phyloP scores from a whole-genome alignment of 345 rosid genomes.

The Aethionema arabicum region DNA sequence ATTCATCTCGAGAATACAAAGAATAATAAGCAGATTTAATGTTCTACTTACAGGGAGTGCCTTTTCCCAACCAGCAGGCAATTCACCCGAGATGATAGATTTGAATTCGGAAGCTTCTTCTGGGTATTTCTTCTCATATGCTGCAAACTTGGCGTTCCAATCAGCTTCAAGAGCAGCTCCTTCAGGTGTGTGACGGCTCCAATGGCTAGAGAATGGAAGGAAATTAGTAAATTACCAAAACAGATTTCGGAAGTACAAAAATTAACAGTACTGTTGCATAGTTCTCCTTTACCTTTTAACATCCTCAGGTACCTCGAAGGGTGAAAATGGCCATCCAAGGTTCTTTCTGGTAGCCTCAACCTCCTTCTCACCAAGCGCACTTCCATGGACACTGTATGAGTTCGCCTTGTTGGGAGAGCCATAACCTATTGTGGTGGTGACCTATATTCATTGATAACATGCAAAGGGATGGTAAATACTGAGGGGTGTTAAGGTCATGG shows the following conservation, averaged over 20 bases:
- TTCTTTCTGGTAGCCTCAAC: constrained; percentile 75
- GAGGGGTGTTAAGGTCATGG: background rate
- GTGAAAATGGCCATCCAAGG: constrained; percentile 67
- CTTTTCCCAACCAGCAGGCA: constrained; percentile 77
- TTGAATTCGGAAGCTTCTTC: constrained; percentile 81
- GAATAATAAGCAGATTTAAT: constrained; percentile 7
- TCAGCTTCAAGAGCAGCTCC: constrained; percentile 72
- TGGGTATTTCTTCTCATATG: constrained; percentile 69
- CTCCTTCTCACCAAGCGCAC: constrained; percentile 74
- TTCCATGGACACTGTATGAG: constrained; percentile 65
- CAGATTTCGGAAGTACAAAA: background rate
- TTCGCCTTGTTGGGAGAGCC: constrained; percentile 79
- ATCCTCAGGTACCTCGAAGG: constrained; percentile 75
- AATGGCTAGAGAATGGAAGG: constrained; percentile 50
- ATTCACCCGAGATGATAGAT: constrained; percentile 59
- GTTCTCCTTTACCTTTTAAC: constrained; percentile 47
- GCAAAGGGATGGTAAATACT: too few species aligned
- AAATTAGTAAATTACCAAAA: constrained; percentile 16
- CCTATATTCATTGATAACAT: constrained; percentile 34
- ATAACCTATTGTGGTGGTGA: constrained; percentile 72
- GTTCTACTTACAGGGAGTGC: constrained; percentile 65
- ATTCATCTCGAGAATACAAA: constrained; percentile 2
- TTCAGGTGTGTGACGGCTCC: constrained; percentile 63
- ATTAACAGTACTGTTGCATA: background rate
- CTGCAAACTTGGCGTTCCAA: constrained; percentile 79